Conservation (phyloP, 805 yeast species). For the Tetrapisispora fleetii region DNA sequence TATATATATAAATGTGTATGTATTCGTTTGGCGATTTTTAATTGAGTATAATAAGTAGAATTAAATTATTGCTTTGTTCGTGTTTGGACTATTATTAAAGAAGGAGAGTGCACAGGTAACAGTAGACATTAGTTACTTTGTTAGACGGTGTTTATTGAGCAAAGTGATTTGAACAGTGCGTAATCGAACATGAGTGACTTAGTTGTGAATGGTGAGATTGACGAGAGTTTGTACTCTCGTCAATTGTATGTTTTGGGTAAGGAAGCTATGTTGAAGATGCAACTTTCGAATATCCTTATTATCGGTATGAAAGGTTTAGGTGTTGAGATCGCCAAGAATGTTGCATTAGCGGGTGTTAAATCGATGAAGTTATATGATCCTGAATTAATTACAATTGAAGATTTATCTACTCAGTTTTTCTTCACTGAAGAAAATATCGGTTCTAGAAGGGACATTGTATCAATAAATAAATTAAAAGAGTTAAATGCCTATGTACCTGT, state of each 20-base stretch:
- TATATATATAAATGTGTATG: too few relatives aligned
- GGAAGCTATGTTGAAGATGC: constrained; percentile 98
- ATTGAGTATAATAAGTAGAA: too few relatives aligned
- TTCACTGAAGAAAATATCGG: constrained; percentile 67
- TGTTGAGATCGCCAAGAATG: constrained; percentile 91
- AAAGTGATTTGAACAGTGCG: neutral
- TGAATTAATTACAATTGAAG: constrained; percentile 49
- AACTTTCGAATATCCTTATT: constrained; percentile 80
- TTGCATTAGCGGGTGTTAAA: constrained; percentile 95
- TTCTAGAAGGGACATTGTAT: constrained; percentile 59
- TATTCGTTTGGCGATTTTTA: too few relatives aligned
- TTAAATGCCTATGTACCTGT: constrained; percentile 88
- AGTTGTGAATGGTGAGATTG: constrained; percentile 44
- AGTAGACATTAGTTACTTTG: neutral
- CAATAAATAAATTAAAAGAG: constrained; percentile 63
- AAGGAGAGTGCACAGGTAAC: too few relatives aligned
- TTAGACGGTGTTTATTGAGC: neutral
- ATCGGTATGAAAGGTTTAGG: constrained; percentile 91
- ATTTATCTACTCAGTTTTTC: constrained; percentile 86
- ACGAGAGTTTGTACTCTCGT: constrained; percentile 91
- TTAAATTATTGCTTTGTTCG: too few relatives aligned
- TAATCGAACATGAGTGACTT: constrained; percentile 6
- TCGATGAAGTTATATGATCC: constrained; percentile 82
- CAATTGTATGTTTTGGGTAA: constrained; percentile 94
- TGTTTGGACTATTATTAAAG: too few relatives aligned